Percentiles rank a stretch among this genome's conserved stretches.
These are phyloP conservation scores for Ophiocordyceps camponoti-rufipedis DNA, from an alignment of 2,329 filamentous ascomycete species.

Conservation along the genomic window DNA sequence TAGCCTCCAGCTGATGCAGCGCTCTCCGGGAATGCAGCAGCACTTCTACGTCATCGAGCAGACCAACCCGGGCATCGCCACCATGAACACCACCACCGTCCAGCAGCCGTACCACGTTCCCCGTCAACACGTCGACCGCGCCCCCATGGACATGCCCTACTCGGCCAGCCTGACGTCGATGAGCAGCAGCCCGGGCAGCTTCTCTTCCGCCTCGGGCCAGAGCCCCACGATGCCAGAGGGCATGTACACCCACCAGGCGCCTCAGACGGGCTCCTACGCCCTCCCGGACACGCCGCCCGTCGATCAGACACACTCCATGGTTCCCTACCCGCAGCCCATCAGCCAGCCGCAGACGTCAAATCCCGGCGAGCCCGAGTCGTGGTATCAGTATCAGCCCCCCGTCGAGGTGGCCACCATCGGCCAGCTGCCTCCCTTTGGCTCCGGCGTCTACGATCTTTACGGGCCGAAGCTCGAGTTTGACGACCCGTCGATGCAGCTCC, in stretches of 20 bases:
- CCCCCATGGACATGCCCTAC: conserved; percentile 31
- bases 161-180: conserved; percentile 29
- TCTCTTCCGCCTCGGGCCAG: conserved; percentile 35
- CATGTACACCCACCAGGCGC: conserved; percentile 38
- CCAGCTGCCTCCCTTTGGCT: conserved; percentile 28
- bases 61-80: conserved; percentile 42
- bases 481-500: conserved; percentile 39
- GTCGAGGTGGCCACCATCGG: conserved; percentile 38
- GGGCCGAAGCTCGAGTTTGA: conserved; percentile 37
- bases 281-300: conserved; percentile 28
- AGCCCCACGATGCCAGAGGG: conserved; percentile 34
- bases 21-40: conserved; percentile 26
- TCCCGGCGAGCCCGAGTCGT: conserved; percentile 24
- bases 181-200: conserved; percentile 39
- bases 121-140: conserved; percentile 27
- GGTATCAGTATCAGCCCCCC: conserved; percentile 39
- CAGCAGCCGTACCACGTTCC: conserved; percentile 33
- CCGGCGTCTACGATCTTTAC: conserved; percentile 34
- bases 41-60: conserved; percentile 43
- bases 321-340: conserved; percentile 22
- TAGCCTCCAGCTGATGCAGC: conserved; percentile 28
- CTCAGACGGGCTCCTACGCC: conserved; percentile 27
- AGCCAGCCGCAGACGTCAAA: conserved; percentile 11
- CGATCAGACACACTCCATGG: conserved; percentile 22
- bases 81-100: conserved; percentile 35